Evolutionary conservation across 768 basidiomycete genomes (phyloP).

Genomic region (Psilocybe cyanescens): DNA sequence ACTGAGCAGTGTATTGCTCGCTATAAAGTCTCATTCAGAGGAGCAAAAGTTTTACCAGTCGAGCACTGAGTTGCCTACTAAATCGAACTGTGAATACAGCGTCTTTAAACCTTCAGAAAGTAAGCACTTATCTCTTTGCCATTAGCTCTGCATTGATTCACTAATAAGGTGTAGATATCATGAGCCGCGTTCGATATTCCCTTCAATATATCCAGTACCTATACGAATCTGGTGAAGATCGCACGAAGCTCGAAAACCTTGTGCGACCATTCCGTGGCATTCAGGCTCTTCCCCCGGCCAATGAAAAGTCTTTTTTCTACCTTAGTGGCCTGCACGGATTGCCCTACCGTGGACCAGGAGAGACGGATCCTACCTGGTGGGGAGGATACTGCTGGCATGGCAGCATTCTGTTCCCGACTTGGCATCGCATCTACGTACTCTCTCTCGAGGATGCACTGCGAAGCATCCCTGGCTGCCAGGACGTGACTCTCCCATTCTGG

Average conservation of each 20-base stretch:
- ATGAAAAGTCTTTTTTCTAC: background rate
- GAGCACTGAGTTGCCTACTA: too few relatives aligned
- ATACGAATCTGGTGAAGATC: background rate
- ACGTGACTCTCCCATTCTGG: slow-evolving; percentile 1
- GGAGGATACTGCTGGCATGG: slow-evolving; percentile 2
- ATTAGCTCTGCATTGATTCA: too few relatives aligned
- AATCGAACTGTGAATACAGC: too few relatives aligned
- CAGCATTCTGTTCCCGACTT: background rate
- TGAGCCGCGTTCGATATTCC: background rate
- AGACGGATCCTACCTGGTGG: background rate
- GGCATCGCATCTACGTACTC: background rate
- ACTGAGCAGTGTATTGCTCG: too few relatives aligned
- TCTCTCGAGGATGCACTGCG: background rate
- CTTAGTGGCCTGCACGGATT: background rate
- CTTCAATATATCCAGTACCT: background rate
- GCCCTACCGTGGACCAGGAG: background rate
- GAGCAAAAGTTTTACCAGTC: too few relatives aligned
- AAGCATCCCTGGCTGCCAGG: background rate
- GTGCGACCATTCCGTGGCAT: background rate
- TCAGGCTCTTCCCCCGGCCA: background rate
- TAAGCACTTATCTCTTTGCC: too few relatives aligned
- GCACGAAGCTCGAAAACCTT: slow-evolving; percentile 2
- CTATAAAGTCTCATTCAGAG: too few relatives aligned
- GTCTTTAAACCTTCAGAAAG: too few relatives aligned
- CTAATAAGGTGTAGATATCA: background rate